Evolutionary conservation across 495 filamentous ascomycete species (phyloP).

Genomic region (Rusavskia elegans): DNA sequence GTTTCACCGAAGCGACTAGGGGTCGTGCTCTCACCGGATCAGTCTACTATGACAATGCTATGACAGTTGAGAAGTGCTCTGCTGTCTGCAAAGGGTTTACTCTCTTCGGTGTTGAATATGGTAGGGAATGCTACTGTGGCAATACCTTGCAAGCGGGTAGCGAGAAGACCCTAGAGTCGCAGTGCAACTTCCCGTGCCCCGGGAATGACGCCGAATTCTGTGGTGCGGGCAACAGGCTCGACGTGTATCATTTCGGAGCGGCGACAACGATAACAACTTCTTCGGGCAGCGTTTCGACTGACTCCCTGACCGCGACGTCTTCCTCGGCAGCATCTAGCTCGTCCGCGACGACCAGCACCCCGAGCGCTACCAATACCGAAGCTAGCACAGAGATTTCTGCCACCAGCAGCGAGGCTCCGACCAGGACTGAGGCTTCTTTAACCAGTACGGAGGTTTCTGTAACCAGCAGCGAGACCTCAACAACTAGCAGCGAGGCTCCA

Average conservation of each 20-base stretch:
- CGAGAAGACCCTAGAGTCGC: neutral
- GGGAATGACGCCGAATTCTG: slow-evolving; percentile 11
- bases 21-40: slow-evolving; percentile 12
- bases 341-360: neutral
- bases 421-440: neutral
- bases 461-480: no score
- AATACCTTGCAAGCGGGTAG: slow-evolving; percentile 14
- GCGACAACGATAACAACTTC: neutral
- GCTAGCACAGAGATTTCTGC: neutral
- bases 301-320: neutral
- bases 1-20: slow-evolving; percentile 13
- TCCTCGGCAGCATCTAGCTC: neutral
- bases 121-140: slow-evolving; percentile 27
- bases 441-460: no score
- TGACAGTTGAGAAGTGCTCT: slow-evolving; percentile 16
- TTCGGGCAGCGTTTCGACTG: neutral
- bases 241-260: slow-evolving; percentile 19
- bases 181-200: neutral
- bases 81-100: slow-evolving; percentile 4
- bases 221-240: slow-evolving; percentile 27
- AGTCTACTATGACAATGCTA: slow-evolving; percentile 22
- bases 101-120: slow-evolving; percentile 5
- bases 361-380: neutral
- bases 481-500: no score
- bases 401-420: neutral